Base-by-base conservation (phyloP, 495 filamentous ascomycete species). In the Tuber borchii region DNA sequence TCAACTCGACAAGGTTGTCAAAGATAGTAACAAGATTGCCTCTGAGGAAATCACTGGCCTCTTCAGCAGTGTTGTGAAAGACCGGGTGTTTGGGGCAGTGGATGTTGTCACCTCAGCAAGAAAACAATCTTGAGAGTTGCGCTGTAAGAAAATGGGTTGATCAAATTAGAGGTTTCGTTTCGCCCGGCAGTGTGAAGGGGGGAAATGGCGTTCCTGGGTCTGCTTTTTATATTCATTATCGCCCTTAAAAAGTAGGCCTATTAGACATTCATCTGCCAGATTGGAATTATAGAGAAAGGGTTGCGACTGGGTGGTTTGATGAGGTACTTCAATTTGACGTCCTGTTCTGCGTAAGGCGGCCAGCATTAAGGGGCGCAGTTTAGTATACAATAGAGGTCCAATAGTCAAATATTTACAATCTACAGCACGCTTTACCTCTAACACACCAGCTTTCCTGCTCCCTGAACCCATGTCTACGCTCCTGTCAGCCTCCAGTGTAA, bases 21-120 rank as follows among this genome's bases (percentile, higher is more conserved):
- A 88, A 71, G 92, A 93, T 61, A 90, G 93, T 65, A 90, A 91
- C 79, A 92, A 93, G 81, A 91, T 97, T 81, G 89, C 91, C 5
- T 90, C 89, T 37, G 95, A 97, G 84, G 95, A 99, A 86, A 88
- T 90, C 74, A 91, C 91, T 69, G 95, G 95, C 0, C 84, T 97
- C 72, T 86, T 97, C 84, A 93, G 93, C 2, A 89, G 89, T 26
- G 90, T 93, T 77, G 89, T 97, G 61, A 97, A 97, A 84, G 91
- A 90, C 80, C 91, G 89, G 83, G 86, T 99, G 0, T 99, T 99
- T 84, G 91, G 91, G 80, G 88, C 86, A 22, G 84, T 93, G 42
- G 88, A 87, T 44, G 84, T 84, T 51, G 76, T 79, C 45, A 76
- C 73, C 12, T 45, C 61, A 16, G 34, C 56, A 5, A 34, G 56